phyloP scores from a whole-genome alignment of 805 yeast species.

The Metschnikowia colocasiae region DNA sequence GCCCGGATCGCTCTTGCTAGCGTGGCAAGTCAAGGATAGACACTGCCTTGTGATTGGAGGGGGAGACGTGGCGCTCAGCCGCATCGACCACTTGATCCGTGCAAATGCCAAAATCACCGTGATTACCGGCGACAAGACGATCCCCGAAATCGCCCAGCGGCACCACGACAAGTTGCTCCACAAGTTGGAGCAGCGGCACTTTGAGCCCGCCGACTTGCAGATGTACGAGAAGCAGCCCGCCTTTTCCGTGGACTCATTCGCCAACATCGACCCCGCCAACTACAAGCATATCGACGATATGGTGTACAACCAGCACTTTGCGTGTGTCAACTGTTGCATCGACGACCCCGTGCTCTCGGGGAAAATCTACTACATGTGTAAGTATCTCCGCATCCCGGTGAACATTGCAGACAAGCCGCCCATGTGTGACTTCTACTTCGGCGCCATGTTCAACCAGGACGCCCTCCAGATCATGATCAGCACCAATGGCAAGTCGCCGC shows the following conservation, averaged over 20 bases:
- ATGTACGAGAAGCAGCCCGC: constrained; percentile 41
- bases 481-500: constrained; percentile 79
- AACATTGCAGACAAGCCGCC: constrained; percentile 83
- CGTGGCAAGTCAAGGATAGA: constrained; percentile 67
- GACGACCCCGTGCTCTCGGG: constrained; percentile 63
- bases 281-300: constrained; percentile 31
- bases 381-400: constrained; percentile 50
- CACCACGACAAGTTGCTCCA: constrained; percentile 39
- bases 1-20: constrained; percentile 51
- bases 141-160: constrained; percentile 27
- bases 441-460: constrained; percentile 70
- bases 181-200: constrained; percentile 42
- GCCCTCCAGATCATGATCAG: constrained; percentile 76
- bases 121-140: constrained; percentile 40
- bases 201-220: constrained; percentile 43
- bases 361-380: constrained; percentile 50
- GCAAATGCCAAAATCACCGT: constrained; percentile 73
- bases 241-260: constrained; percentile 7
- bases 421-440: constrained; percentile 84
- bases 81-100: constrained; percentile 61
- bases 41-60: constrained; percentile 76
- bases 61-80: constrained; percentile 70
- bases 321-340: constrained; percentile 68
- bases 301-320: constrained; percentile 44
- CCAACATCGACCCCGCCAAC: constrained; percentile 14